A percentile compares a stretch with the other conserved stretches of the same genome.
Evolutionary conservation across 768 basidiomycete species (phyloP).

Genomic region (Coprinopsis cinerea): DNA sequence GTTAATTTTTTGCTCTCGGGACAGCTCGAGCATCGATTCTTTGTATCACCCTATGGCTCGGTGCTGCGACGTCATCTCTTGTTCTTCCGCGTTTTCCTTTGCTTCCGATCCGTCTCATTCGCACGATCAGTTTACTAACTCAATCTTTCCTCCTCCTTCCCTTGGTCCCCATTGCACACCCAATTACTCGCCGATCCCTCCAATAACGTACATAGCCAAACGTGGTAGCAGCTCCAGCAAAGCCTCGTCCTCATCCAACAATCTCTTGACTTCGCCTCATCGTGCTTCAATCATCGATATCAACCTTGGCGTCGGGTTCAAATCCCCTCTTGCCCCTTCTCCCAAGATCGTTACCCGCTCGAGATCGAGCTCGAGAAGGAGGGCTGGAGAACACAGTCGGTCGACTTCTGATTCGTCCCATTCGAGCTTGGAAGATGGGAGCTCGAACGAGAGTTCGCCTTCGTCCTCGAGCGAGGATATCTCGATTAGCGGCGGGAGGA

Average conservation of each 20-base stretch:
- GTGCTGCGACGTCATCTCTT: too few relatives aligned
- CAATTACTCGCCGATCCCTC: too few relatives aligned
- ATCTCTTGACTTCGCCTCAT: not conserved
- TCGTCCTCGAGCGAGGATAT: not conserved
- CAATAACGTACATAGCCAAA: not conserved
- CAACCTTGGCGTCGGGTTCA: not conserved
- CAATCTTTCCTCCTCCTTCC: too few relatives aligned
- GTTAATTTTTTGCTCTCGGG: too few relatives aligned
- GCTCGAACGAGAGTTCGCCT: not conserved
- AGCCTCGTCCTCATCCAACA: not conserved
- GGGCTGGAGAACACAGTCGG: not conserved
- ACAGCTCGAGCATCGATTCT: too few relatives aligned
- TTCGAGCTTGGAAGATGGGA: not conserved
- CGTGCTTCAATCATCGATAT: constrained; percentile 1
- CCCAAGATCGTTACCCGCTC: not conserved
- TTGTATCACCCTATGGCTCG: too few relatives aligned
- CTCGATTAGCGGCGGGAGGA: not conserved
- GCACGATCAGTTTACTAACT: too few relatives aligned
- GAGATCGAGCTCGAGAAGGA: not conserved
- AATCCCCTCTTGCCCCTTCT: not conserved
- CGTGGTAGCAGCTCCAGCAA: too few relatives aligned
- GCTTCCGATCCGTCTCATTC: too few relatives aligned
- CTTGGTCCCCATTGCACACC: too few relatives aligned
- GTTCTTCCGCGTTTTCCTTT: too few relatives aligned
- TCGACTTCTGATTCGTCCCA: not conserved